These are phyloP conservation scores for Cutaneotrichosporon cutaneum DNA, from an alignment of 1,284 basidiomycete genomes.

Conservation along the genomic window DNA sequence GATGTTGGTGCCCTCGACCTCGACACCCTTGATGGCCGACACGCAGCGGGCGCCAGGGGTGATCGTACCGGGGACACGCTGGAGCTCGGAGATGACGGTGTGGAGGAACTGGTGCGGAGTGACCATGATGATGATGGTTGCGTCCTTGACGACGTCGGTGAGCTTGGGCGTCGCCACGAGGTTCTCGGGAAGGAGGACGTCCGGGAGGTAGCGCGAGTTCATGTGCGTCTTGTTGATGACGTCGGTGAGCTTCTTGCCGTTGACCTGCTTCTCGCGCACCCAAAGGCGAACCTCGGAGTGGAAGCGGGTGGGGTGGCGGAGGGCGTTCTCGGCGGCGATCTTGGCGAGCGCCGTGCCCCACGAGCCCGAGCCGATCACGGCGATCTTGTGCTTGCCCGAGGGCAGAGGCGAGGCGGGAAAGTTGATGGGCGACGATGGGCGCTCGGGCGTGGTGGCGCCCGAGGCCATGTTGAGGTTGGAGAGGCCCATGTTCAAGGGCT, in stretches of 20 bases:
- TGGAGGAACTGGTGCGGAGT: constrained; percentile 57
- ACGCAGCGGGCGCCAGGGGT: constrained; percentile 53
- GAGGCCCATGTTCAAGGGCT: constrained; percentile 25
- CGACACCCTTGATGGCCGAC: constrained; percentile 59
- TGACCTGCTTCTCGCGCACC: constrained; percentile 56
- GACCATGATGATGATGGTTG: constrained; percentile 60
- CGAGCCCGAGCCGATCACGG: constrained; percentile 58
- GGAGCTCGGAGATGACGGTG: constrained; percentile 50
- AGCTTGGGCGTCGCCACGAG: constrained; percentile 58
- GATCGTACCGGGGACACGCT: constrained; percentile 52
- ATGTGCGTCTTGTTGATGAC: constrained; percentile 60
- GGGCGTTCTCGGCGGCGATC: constrained; percentile 59
- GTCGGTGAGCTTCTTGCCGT: constrained; percentile 58
- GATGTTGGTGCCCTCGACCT: constrained; percentile 58
- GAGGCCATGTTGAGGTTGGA: constrained; percentile 41
- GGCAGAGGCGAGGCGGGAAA: constrained; percentile 47
- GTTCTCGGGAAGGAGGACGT: constrained; percentile 57
- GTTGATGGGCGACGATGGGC: constrained; percentile 40
- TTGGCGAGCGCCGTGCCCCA: constrained; percentile 62
- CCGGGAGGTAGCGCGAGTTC: constrained; percentile 61
- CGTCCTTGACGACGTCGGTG: constrained; percentile 57
- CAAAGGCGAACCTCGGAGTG: constrained; percentile 58
- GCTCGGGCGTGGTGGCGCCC: constrained; percentile 43
- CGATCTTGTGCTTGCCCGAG: constrained; percentile 57
- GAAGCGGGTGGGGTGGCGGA: constrained; percentile 51